Evolutionary conservation across 306 rosid species (phyloP).

Genomic region (Carpinus viminea): DNA sequence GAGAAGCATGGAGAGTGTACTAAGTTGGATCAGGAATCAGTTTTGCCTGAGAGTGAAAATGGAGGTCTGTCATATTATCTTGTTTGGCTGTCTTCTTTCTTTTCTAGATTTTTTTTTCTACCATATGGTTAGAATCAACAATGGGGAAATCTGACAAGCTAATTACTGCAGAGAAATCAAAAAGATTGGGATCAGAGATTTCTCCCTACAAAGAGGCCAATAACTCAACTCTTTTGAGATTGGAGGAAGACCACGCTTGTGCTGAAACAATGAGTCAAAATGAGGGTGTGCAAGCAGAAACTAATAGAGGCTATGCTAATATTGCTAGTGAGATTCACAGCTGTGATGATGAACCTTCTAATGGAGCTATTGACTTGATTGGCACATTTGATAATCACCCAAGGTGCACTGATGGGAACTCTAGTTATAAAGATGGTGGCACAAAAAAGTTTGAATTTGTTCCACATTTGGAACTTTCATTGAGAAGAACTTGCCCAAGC

Average conservation of each 20-base stretch:
- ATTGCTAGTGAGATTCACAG: constrained; percentile 29
- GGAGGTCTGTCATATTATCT: constrained; percentile 37
- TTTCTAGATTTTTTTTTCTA: neutral
- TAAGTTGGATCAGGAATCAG: constrained; percentile 34
- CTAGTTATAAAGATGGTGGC: constrained; percentile 32
- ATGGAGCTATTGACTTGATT: constrained; percentile 67
- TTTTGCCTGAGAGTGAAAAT: constrained; percentile 31
- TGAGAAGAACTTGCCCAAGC: constrained; percentile 38
- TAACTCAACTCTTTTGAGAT: constrained; percentile 29
- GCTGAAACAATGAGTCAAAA: constrained; percentile 27
- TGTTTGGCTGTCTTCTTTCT: neutral
- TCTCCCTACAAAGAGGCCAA: constrained; percentile 34
- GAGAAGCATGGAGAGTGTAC: constrained; percentile 36
- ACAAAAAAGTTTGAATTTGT: constrained; percentile 35
- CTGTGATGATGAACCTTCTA: constrained; percentile 40
- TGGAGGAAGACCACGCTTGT: constrained; percentile 34
- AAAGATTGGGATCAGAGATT: constrained; percentile 36
- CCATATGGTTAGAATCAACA: constrained; percentile 3
- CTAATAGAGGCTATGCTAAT: constrained; percentile 35
- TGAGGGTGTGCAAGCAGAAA: constrained; percentile 32
- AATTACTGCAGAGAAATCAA: constrained; percentile 50
- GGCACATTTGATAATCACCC: constrained; percentile 50
- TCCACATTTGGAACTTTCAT: constrained; percentile 62
- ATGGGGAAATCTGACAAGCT: constrained; percentile 23
- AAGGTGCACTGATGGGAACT: constrained; percentile 29